phyloP scores from a whole-genome alignment of 805 yeast species.

The Yamadazyma insecticola region DNA sequence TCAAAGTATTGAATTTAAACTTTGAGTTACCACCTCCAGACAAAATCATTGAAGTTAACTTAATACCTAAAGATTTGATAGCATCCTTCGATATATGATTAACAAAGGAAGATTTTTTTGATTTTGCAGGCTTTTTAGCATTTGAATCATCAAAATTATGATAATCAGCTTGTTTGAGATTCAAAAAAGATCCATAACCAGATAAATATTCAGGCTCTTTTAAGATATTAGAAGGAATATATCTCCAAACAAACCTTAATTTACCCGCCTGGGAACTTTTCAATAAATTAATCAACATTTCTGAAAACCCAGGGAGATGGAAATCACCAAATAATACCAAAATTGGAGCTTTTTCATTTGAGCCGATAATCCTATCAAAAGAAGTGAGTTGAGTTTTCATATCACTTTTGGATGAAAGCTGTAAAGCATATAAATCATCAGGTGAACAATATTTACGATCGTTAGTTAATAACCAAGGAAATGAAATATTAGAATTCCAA shows the following conservation, averaged over 20 bases:
- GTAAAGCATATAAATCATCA: constrained; percentile 76
- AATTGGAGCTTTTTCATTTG: constrained; percentile 43
- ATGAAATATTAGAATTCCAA: constrained; percentile 14
- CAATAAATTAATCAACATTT: constrained; percentile 55
- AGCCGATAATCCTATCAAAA: constrained; percentile 67
- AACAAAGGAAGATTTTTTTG: constrained; percentile 4
- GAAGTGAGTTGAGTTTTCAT: constrained; percentile 20
- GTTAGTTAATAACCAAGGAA: constrained; percentile 50
- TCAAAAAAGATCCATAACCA: constrained; percentile 67
- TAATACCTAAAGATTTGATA: constrained; percentile 30
- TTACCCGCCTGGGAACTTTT: constrained; percentile 61
- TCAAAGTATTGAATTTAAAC: constrained; percentile 31
- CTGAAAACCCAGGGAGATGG: constrained; percentile 42
- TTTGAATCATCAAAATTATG: constrained; percentile 45
- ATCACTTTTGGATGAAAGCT: constrained; percentile 40
- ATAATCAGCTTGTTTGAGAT: constrained; percentile 52
- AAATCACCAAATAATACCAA: constrained; percentile 67
- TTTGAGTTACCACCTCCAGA: constrained; percentile 10
- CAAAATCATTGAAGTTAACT: constrained; percentile 37
- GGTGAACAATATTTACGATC: constrained; percentile 56
- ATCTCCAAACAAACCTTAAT: constrained; percentile 71
- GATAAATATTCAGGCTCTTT: constrained; percentile 26
- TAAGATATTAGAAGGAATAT: constrained; percentile 45
- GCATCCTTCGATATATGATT: constrained; percentile 13
- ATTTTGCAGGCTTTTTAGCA: constrained; percentile 1